Percentiles rank a stretch among this genome's conserved stretches.
Evolutionary conservation across 2,329 filamentous ascomycete species (phyloP).

Genomic region (Tolypocladium album): DNA sequence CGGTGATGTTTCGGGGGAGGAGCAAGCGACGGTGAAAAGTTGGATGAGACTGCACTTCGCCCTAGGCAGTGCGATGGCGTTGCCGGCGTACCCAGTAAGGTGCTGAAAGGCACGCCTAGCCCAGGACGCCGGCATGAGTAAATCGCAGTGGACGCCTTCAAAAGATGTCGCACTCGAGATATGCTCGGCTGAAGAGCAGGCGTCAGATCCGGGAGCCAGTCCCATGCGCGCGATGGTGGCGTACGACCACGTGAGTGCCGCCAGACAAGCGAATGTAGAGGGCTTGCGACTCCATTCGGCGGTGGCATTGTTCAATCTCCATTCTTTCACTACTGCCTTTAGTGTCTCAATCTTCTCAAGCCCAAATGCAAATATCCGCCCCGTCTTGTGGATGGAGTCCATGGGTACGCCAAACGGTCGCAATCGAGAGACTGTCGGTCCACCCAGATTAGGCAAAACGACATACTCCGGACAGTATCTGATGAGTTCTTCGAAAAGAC

Average conservation of each 20-base stretch:
- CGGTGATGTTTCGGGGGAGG: background rate
- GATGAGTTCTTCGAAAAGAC: conserved; percentile 14
- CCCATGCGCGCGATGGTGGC: conserved; percentile 21
- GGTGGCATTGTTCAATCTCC: background rate
- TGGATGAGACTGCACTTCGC: conserved; percentile 14
- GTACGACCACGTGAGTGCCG: conserved; percentile 28
- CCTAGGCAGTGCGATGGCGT: conserved; percentile 27
- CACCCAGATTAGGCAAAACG: conserved; percentile 17
- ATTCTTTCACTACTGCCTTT: conserved; percentile 10
- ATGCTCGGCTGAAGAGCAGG: background rate
- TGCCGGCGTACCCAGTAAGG: conserved; percentile 26
- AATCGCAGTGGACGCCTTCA: conserved; percentile 7
- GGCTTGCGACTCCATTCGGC: background rate
- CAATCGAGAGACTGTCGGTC: conserved; percentile 17
- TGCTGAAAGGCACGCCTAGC: conserved; percentile 20
- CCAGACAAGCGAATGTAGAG: conserved; percentile 28
- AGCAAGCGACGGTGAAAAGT: conserved; percentile 11
- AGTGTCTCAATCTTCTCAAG: conserved; percentile 21
- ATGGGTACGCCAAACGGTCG: conserved; percentile 16
- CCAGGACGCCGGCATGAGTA: conserved; percentile 33
- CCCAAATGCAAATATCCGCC: conserved; percentile 30
- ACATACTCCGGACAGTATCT: conserved; percentile 27
- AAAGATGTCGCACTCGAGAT: background rate
- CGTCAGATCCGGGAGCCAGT: background rate
- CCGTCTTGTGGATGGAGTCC: conserved; percentile 21